These are phyloP conservation scores for Candida arabinofermentans DNA, from an alignment of 805 yeast genomes.

Conservation along the genomic window DNA sequence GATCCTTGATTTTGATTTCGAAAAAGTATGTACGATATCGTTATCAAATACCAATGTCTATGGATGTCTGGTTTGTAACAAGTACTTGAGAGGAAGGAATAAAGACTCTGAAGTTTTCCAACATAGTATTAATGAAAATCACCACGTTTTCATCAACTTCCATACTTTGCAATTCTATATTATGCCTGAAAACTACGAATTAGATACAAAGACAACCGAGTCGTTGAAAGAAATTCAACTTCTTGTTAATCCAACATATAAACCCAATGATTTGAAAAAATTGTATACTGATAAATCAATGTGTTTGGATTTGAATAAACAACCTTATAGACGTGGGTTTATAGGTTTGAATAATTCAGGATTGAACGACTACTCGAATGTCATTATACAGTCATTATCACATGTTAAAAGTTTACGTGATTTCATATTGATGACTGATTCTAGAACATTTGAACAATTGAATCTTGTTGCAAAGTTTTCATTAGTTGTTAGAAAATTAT, in stretches of 20 bases:
- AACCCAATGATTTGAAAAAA: constrained; percentile 27
- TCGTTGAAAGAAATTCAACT: constrained; percentile 49
- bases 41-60: constrained; percentile 59
- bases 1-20: constrained; percentile 63
- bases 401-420: constrained; percentile 53
- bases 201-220: constrained; percentile 27
- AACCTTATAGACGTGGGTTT: constrained; percentile 55
- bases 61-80: constrained; percentile 72
- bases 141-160: constrained; percentile 60
- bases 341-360: constrained; percentile 58
- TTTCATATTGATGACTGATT: constrained; percentile 32
- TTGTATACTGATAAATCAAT: constrained; percentile 23
- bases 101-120: constrained; percentile 59
- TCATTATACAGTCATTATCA: constrained; percentile 48
- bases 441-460: constrained; percentile 20
- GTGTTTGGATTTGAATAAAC: constrained; percentile 41
- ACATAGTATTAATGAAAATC: constrained; percentile 61
- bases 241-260: constrained; percentile 50
- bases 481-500: constrained; percentile 49
- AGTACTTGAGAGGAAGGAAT: constrained; percentile 65
- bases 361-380: constrained; percentile 53
- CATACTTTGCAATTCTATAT: constrained; percentile 44
- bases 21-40: constrained; percentile 61
- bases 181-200: constrained; percentile 59
- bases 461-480: constrained; percentile 44